Percentiles rank a stretch among this genome's conserved stretches.
Evolutionary conservation across 1,284 basidiomycete species (phyloP).

Genomic region (Leccinum olivaceoglutinosum): DNA sequence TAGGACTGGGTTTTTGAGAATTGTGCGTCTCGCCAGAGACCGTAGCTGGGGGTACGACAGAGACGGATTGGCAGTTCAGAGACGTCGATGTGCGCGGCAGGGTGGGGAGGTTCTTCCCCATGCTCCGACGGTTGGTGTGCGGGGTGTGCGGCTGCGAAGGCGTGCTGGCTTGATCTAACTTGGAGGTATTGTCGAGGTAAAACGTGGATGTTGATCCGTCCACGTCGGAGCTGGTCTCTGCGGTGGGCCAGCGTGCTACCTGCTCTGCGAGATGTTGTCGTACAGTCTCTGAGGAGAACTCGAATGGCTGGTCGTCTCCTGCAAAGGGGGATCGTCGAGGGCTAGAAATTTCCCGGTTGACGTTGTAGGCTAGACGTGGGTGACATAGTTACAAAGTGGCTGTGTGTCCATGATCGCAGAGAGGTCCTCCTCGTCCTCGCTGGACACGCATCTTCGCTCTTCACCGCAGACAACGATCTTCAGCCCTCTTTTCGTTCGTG

Average conservation of each 20-base stretch:
- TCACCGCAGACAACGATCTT: slow-evolving; percentile 53
- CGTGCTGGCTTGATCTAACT: too few relatives aligned
- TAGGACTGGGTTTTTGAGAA: slow-evolving; percentile 4
- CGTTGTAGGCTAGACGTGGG: slow-evolving; percentile 16
- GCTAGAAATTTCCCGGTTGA: slow-evolving; percentile 35
- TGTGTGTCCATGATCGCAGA: slow-evolving; percentile 42
- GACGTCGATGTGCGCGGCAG: slow-evolving; percentile 43
- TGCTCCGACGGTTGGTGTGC: background rate
- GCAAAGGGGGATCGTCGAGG: slow-evolving; percentile 64
- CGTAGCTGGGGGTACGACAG: slow-evolving; percentile 14
- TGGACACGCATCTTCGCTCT: slow-evolving; percentile 80
- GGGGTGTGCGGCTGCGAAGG: background rate
- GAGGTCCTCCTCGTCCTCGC: slow-evolving; percentile 80
- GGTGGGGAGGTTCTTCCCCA: slow-evolving; percentile 20
- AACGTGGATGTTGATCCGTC: slow-evolving; percentile 52
- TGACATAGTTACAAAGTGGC: slow-evolving; percentile 9
- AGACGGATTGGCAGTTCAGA: slow-evolving; percentile 28
- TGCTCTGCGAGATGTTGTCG: slow-evolving; percentile 55
- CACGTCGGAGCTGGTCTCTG: slow-evolving; percentile 28
- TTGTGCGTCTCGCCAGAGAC: background rate
- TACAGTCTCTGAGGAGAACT: slow-evolving; percentile 53
- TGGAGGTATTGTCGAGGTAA: slow-evolving; percentile 35
- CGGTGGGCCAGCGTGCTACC: slow-evolving; percentile 21
- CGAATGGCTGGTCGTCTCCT: slow-evolving; percentile 41
- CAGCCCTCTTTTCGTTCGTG: slow-evolving; percentile 56